Evolutionary conservation across 2,329 filamentous ascomycete species (phyloP).

Genomic region (Paraphaeosphaeria minitans): DNA sequence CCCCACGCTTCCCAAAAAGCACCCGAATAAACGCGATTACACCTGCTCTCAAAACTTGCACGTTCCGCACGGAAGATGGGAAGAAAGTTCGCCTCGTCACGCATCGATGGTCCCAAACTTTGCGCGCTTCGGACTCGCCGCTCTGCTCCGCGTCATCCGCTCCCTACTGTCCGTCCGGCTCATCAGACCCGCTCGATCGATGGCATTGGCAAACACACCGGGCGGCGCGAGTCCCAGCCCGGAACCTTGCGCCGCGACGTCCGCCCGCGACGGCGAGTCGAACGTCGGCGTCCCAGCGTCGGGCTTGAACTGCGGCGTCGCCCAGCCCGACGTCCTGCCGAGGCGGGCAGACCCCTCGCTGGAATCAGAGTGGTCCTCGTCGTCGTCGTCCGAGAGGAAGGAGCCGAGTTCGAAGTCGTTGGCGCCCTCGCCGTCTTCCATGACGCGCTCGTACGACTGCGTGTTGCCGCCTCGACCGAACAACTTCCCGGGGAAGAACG

Average conservation of each 20-base stretch:
- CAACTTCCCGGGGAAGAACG: conserved; percentile 58
- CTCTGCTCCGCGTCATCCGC: conserved; percentile 63
- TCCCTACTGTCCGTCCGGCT: conserved; percentile 87
- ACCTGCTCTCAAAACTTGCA: background rate
- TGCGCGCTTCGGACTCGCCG: conserved; percentile 55
- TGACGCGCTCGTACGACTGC: conserved; percentile 75
- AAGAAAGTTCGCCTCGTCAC: conserved; percentile 3
- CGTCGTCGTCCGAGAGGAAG: conserved; percentile 61
- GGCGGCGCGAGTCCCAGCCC: conserved; percentile 39
- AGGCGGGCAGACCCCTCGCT: conserved; percentile 59
- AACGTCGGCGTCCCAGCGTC: conserved; percentile 26
- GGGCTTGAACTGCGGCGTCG: conserved; percentile 65
- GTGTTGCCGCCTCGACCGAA: conserved; percentile 57
- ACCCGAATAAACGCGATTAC: background rate
- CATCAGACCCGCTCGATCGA: conserved; percentile 72
- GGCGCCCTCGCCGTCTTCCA: conserved; percentile 75
- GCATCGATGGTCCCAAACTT: conserved; percentile 47
- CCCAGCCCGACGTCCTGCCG: conserved; percentile 68
- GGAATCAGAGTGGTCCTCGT: conserved; percentile 67
- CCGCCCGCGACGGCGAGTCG: conserved; percentile 17
- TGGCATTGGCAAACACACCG: conserved; percentile 46
- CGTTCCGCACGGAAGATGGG: background rate
- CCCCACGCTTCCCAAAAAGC: background rate
- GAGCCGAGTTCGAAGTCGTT: conserved; percentile 79
- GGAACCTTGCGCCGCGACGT: conserved; percentile 36